These are phyloP conservation scores for Backusella psychrophila DNA, from an alignment of 192 early-diverging fungal genomes.

Conservation along the genomic window DNA sequence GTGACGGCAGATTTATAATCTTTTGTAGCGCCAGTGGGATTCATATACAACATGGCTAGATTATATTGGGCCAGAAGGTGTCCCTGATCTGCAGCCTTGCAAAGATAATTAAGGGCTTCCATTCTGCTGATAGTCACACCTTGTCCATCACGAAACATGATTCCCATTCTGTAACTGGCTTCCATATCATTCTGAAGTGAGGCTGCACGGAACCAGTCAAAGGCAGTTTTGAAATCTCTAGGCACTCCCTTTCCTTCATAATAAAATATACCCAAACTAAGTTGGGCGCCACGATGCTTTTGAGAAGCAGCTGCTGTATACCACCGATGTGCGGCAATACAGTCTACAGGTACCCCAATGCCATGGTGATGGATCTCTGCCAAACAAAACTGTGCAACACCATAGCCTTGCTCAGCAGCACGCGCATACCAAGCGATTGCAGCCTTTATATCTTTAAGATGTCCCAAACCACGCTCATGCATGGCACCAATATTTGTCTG, in stretches of 20 bases:
- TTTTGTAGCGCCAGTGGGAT: neutral
- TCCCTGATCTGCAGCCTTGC: constrained; percentile 14
- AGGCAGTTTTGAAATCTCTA: constrained; percentile 18
- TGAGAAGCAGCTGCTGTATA: neutral
- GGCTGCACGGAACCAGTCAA: constrained; percentile 32
- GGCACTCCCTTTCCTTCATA: constrained; percentile 23
- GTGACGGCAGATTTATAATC: neutral
- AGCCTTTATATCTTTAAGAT: neutral
- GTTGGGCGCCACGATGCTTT: neutral
- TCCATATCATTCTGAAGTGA: constrained; percentile 25
- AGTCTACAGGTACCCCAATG: neutral
- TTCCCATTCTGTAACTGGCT: constrained; percentile 18
- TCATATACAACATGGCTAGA: neutral
- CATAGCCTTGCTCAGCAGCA: neutral
- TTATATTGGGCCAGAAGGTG: neutral
- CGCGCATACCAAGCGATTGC: neutral
- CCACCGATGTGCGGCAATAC: neutral
- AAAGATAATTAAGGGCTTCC: constrained; percentile 26
- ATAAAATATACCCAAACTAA: constrained; percentile 22
- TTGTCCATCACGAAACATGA: constrained; percentile 24
- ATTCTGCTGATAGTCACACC: constrained; percentile 14
- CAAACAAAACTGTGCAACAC: neutral
- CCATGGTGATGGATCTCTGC: neutral
- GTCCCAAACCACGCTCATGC: neutral
- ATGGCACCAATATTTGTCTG: neutral